Evolutionary conservation across 805 yeast species (phyloP).

Genomic region (Debaryomyces castellii): DNA sequence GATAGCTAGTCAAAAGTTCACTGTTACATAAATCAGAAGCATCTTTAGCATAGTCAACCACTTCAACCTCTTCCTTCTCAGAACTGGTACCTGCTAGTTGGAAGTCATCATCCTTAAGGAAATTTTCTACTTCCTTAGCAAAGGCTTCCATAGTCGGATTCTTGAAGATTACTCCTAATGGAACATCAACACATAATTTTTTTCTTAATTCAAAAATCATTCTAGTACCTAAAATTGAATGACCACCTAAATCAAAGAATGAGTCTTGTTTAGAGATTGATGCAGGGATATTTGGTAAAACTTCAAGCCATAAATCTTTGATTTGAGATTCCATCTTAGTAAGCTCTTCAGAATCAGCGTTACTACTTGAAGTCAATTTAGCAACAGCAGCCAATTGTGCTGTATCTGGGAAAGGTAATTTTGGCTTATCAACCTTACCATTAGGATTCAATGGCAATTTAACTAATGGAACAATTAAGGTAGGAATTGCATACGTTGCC

Average conservation of each 20-base stretch:
- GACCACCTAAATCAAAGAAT: slow-evolving; percentile 97
- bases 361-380: slow-evolving; percentile 40
- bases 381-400: slow-evolving; percentile 82
- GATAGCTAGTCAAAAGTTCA: slow-evolving; percentile 44
- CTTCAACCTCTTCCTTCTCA: slow-evolving; percentile 30
- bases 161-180: slow-evolving; percentile 87
- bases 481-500: slow-evolving; percentile 92
- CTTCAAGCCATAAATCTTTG: slow-evolving; percentile 79
- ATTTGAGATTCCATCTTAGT: slow-evolving; percentile 65
- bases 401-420: slow-evolving; percentile 89
- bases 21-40: slow-evolving; percentile 54
- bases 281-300: slow-evolving; percentile 84
- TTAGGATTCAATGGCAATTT: slow-evolving; percentile 94
- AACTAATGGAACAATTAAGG: slow-evolving; percentile 82
- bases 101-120: slow-evolving; percentile 50
- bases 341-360: slow-evolving; percentile 52
- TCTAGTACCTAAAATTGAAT: slow-evolving; percentile 92
- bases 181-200: slow-evolving; percentile 73
- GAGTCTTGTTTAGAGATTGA: slow-evolving; percentile 76
- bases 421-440: slow-evolving; percentile 97
- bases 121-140: slow-evolving; percentile 66
- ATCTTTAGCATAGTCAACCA: slow-evolving; percentile 62
- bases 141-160: slow-evolving; percentile 82
- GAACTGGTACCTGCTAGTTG: slow-evolving; percentile 32
- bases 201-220: slow-evolving; percentile 93